Base-by-base conservation (phyloP, 768 basidiomycete species). In the Tylopilus intermedius region DNA sequence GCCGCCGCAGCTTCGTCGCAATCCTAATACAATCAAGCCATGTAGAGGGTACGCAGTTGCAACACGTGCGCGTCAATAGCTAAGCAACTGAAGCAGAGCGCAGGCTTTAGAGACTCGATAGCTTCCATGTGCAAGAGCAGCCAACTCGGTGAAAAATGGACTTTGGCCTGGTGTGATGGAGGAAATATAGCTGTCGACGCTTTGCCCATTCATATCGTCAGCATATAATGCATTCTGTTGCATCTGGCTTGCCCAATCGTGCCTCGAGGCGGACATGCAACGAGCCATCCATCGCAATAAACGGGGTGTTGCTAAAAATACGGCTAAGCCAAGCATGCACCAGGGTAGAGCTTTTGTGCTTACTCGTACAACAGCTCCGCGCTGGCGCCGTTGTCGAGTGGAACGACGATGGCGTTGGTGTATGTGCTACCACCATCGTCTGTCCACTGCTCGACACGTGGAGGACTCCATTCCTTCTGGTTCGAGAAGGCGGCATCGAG, bases 321-420 rank as follows among this genome's bases (percentile, higher is more conserved):
- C 27, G 11, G 33, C n/a, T 56, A 9, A 57, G 50, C 8, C 32
- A 39, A 22, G 6, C 24, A 4, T 2, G 11, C 29, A 37, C 10
- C 26, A 24, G 40, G 18, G 13, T 2, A n/a, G 1, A 29, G 9
- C 5, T 21, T n/a, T 7, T 2, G 24, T 2, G 72, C 82, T 65
- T 50, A 84, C 82, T 74, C 72, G 49, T 80, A 80, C 47, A 79
- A 75, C 5, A 84, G 59, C 49, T 78, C 77, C 1, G 70, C 63
- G 2, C 81, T 66, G 65, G 64, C 45, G 59, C 54, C 56, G 57
- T 76, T 27, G 71, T 74, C 73, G 21, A 82, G 66, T 0, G 73
- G 62, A 1, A 74, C 72, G 4, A 72, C 57, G 30, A 83, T 72
- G 11, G 62, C 63, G 5, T 53, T 58, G 24, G 61, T 55, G 33